Percentiles rank a stretch among this genome's conserved stretches.
Conservation (phyloP, 768 basidiomycete genomes). For the Stropharia rugosoannulata region DNA sequence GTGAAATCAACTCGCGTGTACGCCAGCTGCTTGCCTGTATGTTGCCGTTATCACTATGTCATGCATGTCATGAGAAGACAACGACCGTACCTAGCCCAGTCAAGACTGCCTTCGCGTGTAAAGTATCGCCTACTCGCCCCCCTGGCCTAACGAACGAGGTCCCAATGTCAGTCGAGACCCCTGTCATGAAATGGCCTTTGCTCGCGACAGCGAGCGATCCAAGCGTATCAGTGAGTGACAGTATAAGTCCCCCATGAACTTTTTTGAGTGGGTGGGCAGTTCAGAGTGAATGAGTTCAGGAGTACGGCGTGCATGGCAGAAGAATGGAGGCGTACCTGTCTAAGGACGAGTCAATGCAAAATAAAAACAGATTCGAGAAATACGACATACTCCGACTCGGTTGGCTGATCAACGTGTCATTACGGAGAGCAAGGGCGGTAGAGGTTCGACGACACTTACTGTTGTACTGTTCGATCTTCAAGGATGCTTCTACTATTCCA, state of each 20-base stretch:
- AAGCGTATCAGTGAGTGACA: conserved; percentile 81
- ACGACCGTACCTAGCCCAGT: conserved; percentile 62
- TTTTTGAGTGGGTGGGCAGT: conserved; percentile 17
- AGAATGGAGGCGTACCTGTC: background rate
- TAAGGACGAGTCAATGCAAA: no score
- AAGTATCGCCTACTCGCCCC: conserved; percentile 66
- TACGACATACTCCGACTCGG: conserved; percentile 66
- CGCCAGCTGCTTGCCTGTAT: conserved; percentile 71
- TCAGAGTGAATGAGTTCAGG: background rate
- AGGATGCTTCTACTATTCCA: conserved; percentile 64
- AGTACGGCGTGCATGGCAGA: conserved; percentile 36
- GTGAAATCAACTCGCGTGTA: conserved; percentile 83
- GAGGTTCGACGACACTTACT: conserved; percentile 37
- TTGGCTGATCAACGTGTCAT: conserved; percentile 51
- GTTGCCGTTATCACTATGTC: background rate
- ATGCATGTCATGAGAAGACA: background rate
- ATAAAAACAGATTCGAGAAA: no score
- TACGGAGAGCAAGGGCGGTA: background rate
- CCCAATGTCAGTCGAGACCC: conserved; percentile 81
- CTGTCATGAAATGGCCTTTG: conserved; percentile 84
- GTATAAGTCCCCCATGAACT: conserved; percentile 79
- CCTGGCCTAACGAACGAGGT: conserved; percentile 78
- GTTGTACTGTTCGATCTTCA: conserved; percentile 76
- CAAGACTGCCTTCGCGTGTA: conserved; percentile 63
- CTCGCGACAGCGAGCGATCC: conserved; percentile 84